phyloP scores from a whole-genome alignment of 768 basidiomycete species.

The Chalciporus sphaerocephalus region DNA sequence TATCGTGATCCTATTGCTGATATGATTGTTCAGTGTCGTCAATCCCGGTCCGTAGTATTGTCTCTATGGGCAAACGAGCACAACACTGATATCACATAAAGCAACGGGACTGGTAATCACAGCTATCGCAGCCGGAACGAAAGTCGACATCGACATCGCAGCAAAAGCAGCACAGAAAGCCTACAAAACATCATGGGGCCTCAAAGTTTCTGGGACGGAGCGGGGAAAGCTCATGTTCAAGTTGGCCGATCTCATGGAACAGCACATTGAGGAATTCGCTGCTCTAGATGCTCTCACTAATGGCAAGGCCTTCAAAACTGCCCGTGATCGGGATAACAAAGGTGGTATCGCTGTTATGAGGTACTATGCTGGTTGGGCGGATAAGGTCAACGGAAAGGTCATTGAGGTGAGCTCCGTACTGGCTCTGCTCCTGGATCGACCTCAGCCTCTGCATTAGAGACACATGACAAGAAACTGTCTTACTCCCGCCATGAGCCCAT shows the following conservation, averaged over 20 bases:
- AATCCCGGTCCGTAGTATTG: constrained; percentile 43
- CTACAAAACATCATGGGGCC: constrained; percentile 63
- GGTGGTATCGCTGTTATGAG: constrained; percentile 37
- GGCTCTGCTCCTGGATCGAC: not conserved
- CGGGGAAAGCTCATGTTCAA: constrained; percentile 57
- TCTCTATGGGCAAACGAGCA: not conserved
- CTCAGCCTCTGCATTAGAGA: constrained; percentile 17
- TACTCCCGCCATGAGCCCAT: constrained; percentile 22
- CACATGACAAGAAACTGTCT: constrained; percentile 16
- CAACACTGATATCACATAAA: constrained; percentile 22
- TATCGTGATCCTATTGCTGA: not conserved
- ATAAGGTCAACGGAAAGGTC: constrained; percentile 74
- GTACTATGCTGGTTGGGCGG: constrained; percentile 90
- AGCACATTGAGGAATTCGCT: constrained; percentile 57
- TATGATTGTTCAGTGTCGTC: constrained; percentile 40
- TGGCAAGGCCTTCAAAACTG: constrained; percentile 51
- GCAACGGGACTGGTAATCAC: constrained; percentile 65
- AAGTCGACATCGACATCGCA: constrained; percentile 72
- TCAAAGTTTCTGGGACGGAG: constrained; percentile 47
- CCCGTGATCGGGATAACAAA: constrained; percentile 47
- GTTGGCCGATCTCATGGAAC: constrained; percentile 62
- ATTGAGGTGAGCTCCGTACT: constrained; percentile 43
- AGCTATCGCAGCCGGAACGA: constrained; percentile 49
- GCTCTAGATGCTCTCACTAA: constrained; percentile 74
- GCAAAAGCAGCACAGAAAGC: constrained; percentile 64